Conservation (phyloP, 2,329 filamentous ascomycete genomes). For the Trichoderma sp. region DNA sequence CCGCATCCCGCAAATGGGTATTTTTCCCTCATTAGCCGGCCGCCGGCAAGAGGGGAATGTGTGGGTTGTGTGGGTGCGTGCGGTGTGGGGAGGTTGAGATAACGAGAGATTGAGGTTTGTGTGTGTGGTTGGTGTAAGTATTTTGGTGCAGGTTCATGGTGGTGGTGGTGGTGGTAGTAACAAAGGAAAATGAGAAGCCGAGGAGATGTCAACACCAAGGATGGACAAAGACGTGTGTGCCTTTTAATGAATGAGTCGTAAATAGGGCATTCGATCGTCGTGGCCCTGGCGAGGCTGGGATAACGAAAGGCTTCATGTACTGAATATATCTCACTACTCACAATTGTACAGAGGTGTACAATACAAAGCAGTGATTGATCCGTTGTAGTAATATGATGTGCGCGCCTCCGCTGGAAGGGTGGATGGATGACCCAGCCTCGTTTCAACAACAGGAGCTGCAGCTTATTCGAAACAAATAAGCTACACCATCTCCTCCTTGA, state of each 20-base stretch:
- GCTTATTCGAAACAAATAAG: neutral
- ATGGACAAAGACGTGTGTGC: neutral
- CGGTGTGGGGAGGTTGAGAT: too few relatives aligned
- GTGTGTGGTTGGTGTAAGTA: neutral
- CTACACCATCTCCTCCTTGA: slow-evolving; percentile 15
- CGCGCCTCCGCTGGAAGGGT: too few relatives aligned
- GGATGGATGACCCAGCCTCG: too few relatives aligned
- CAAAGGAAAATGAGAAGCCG: neutral
- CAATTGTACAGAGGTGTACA: too few relatives aligned
- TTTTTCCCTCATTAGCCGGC: slow-evolving; percentile 21
- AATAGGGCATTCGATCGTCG: slow-evolving; percentile 10
- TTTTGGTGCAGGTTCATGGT: neutral
- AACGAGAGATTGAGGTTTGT: neutral
- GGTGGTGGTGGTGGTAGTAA: neutral
- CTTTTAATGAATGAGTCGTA: slow-evolving; percentile 12
- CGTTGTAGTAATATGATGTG: too few relatives aligned
- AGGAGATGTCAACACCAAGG: neutral
- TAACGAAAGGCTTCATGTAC: too few relatives aligned
- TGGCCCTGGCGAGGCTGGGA: neutral
- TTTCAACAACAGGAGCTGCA: too few relatives aligned
- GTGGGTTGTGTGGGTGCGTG: too few relatives aligned
- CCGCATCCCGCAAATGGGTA: neutral
- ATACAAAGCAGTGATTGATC: too few relatives aligned
- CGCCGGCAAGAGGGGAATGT: too few relatives aligned
- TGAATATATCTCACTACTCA: too few relatives aligned